phyloP scores from a whole-genome alignment of 495 filamentous ascomycete genomes.

The Bryoglossum gracile region DNA sequence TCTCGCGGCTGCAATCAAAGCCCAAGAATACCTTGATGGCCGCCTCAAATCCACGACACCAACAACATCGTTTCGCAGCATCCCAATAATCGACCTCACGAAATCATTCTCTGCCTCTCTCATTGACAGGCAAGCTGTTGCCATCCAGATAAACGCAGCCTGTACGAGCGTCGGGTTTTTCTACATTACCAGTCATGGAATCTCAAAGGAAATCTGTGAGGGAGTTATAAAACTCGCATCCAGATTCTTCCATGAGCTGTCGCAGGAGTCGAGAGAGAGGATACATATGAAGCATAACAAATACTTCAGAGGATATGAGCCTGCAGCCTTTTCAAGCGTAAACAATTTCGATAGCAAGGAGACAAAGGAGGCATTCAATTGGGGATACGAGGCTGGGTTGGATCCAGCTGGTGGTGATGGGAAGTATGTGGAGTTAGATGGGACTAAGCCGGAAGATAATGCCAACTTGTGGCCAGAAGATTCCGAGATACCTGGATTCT shows the following conservation, averaged over 20 bases:
- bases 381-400: slow-evolving; percentile 24
- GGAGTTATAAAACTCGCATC: slow-evolving; percentile 13
- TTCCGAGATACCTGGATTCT: slow-evolving; percentile 20
- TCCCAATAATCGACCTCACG: slow-evolving; percentile 41
- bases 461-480: slow-evolving; percentile 22
- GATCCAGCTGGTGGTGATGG: slow-evolving; percentile 23
- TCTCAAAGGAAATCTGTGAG: slow-evolving; percentile 6
- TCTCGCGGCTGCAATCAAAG: slow-evolving; percentile 15
- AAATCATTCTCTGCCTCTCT: slow-evolving; percentile 30
- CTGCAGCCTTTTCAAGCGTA: slow-evolving; percentile 17
- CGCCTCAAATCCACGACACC: slow-evolving; percentile 9
- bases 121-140: slow-evolving; percentile 29
- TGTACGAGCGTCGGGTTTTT: slow-evolving; percentile 41
- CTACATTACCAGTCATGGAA: slow-evolving; percentile 34
- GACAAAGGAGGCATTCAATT: slow-evolving; percentile 26
- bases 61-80: slow-evolving; percentile 17
- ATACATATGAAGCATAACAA: slow-evolving; percentile 22
- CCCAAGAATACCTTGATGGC: slow-evolving; percentile 21
- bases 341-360: slow-evolving; percentile 18
- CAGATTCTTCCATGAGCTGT: slow-evolving; percentile 23
- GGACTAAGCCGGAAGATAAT: slow-evolving; percentile 3
- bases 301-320: slow-evolving; percentile 23
- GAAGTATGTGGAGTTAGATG: slow-evolving; percentile 25
- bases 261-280: slow-evolving; percentile 13
- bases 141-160: slow-evolving; percentile 33